Conservation (phyloP, 192 early-diverging fungal species). For the Helicostylum pulchrum region DNA sequence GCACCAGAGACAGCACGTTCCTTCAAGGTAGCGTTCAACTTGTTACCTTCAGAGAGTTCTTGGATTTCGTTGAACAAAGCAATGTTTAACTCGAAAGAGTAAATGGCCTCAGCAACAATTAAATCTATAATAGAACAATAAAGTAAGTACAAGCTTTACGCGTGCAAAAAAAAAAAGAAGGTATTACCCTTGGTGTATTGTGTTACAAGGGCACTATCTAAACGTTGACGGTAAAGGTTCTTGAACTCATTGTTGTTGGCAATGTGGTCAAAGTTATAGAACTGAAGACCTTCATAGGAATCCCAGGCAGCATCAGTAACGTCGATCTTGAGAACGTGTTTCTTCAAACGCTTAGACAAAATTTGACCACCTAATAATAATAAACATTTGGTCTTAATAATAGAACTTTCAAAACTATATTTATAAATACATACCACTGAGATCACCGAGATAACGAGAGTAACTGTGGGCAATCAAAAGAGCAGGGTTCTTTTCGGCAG, state of each 20-base stretch:
- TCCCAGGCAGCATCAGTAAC: slow-evolving; percentile 38
- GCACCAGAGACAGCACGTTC: neutral
- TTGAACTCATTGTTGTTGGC: slow-evolving; percentile 45
- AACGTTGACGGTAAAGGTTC: slow-evolving; percentile 40
- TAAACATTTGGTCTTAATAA: neutral
- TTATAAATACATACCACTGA: slow-evolving; percentile 29
- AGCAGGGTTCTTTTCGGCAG: slow-evolving; percentile 35
- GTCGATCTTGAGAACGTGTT: slow-evolving; percentile 39
- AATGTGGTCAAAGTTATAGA: slow-evolving; percentile 49
- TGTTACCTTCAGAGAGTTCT: slow-evolving; percentile 15
- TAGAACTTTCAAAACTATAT: neutral
- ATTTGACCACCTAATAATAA: slow-evolving; percentile 44
- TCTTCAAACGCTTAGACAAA: slow-evolving; percentile 47
- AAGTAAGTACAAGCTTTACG: neutral
- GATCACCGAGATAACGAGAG: slow-evolving; percentile 54
- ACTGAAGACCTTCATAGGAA: slow-evolving; percentile 40
- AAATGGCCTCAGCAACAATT: slow-evolving; percentile 26
- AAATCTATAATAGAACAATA: slow-evolving; percentile 9
- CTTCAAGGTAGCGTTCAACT: slow-evolving; percentile 9
- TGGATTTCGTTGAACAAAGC: slow-evolving; percentile 28
- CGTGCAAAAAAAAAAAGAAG: too few species aligned
- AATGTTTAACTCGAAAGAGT: slow-evolving; percentile 32
- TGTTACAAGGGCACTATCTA: slow-evolving; percentile 42
- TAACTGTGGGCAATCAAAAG: slow-evolving; percentile 55
- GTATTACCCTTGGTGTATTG: slow-evolving; percentile 27